Conservation (phyloP, 2,329 filamentous ascomycete genomes). For the Ophiosphaerella herpotricha region DNA sequence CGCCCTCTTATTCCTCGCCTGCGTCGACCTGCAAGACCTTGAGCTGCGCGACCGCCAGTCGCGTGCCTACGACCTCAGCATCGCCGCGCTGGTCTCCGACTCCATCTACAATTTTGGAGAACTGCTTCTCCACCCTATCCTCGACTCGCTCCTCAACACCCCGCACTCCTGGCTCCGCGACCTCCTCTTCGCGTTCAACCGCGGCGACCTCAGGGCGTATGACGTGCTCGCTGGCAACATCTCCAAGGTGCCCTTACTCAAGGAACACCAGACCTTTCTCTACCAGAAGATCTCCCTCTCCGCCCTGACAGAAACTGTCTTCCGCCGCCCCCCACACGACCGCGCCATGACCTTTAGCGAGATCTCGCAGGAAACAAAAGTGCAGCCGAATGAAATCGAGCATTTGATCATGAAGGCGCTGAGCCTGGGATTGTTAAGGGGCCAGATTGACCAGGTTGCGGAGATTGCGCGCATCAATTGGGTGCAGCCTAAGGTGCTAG, state of each 20-base stretch:
- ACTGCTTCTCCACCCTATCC: constrained; percentile 94
- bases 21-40: constrained; percentile 81
- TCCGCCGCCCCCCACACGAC: constrained; percentile 93
- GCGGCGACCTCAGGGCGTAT: constrained; percentile 87
- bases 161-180: constrained; percentile 87
- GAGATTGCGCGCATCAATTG: constrained; percentile 94
- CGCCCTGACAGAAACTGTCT: constrained; percentile 92
- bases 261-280: constrained; percentile 79
- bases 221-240: constrained; percentile 83
- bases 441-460: constrained; percentile 95
- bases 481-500: constrained; percentile 98
- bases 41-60: constrained; percentile 74
- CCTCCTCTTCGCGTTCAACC: constrained; percentile 97
- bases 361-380: constrained; percentile 90
- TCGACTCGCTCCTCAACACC: constrained; percentile 78
- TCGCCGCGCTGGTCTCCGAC: constrained; percentile 89
- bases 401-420: constrained; percentile 99
- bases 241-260: constrained; percentile 76
- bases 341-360: constrained; percentile 89
- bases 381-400: constrained; percentile 89
- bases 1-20: constrained; percentile 95
- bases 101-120: constrained; percentile 99
- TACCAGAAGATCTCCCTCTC: constrained; percentile 98
- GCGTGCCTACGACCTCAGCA: constrained; percentile 88
- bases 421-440: constrained; percentile 84